Percentiles rank a stretch among this genome's conserved stretches.
Conservation (phyloP, 441 rosid species). For the Dalechampia spathulata region DNA sequence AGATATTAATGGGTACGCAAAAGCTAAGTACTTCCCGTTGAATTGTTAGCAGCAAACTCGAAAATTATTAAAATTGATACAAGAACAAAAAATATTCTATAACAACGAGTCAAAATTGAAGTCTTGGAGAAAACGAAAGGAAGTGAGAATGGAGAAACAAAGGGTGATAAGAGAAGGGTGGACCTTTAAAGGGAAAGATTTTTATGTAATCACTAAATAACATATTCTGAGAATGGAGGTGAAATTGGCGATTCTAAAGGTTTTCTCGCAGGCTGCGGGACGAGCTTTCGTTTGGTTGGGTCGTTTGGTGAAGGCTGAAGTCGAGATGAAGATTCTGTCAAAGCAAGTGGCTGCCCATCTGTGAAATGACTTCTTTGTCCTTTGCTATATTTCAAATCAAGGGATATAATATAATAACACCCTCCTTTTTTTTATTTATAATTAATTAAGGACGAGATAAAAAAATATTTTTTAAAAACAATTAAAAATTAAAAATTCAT, state of each 20-base stretch:
- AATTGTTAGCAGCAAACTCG: not conserved
- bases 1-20: not conserved
- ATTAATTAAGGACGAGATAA: too few relatives aligned
- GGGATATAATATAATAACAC: too few relatives aligned
- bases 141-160: not conserved
- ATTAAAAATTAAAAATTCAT: too few relatives aligned
- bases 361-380: slow-evolving; percentile 5
- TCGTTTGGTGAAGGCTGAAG: not conserved
- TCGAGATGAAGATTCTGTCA: slow-evolving; percentile 5
- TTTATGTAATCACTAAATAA: not conserved
- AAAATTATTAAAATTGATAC: not conserved
- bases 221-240: not conserved
- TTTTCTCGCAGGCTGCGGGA: not conserved
- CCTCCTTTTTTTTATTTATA: too few relatives aligned
- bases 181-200: not conserved
- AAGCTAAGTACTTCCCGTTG: not conserved
- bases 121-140: not conserved
- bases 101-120: not conserved
- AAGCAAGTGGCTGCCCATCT: slow-evolving; percentile 10
- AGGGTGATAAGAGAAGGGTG: not conserved
- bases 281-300: not conserved
- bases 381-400: not conserved
- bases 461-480: too few relatives aligned
- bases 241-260: not conserved
- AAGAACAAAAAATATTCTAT: too few relatives aligned